Evolutionary conservation across 345 rosid genomes (phyloP), one percentile per base, ranked within the genome.

Genomic region (Euclidium syriacum): DNA sequence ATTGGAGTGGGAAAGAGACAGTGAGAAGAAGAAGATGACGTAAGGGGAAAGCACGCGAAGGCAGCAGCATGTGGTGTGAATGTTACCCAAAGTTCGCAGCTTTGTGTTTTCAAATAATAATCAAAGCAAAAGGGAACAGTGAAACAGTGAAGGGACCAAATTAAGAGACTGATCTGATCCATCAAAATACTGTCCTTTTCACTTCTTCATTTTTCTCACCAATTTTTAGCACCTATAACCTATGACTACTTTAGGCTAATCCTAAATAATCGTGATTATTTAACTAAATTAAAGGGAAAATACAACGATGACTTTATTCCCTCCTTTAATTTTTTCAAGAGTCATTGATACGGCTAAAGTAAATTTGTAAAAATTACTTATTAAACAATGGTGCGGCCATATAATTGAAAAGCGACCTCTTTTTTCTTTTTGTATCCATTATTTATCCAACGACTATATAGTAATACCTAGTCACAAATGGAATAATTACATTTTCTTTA

Each of bases 41-140:
- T 64, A 58, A 46, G 32, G 52, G 8, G 58, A 75, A 55, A 63
- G 86, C 91, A 84, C 81, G 95, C 88, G 76, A 32, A 54, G n/a
- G n/a, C n/a, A n/a, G 46, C 64, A 70, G 50, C 64, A 61, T 65
- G 62, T 53, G 61, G 62, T 53, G 61, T 46, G 20, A 57, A 40
- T 72, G 62, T 75, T n/a, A 58, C 64, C 62, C 65, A 47, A 7
- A 5, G 52, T 59, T 63, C 71, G 64, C 73, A 61, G 78, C 78
- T 68, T 75, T 82, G 74, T 76, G 69, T 64, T 54, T n/a, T 67
- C 38, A 40, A 49, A n/a, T n/a, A n/a, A n/a, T n/a, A 65, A 27
- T 59, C 53, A 63, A 39, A 38, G 57, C 9, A 47, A 58, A 29
- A 51, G 73, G 61, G 58, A 61, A 77, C 50, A 73, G 14, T 1